Conservation (phyloP, 2,329 filamentous ascomycete genomes). For the Phaeophleospora eucalypticola region DNA sequence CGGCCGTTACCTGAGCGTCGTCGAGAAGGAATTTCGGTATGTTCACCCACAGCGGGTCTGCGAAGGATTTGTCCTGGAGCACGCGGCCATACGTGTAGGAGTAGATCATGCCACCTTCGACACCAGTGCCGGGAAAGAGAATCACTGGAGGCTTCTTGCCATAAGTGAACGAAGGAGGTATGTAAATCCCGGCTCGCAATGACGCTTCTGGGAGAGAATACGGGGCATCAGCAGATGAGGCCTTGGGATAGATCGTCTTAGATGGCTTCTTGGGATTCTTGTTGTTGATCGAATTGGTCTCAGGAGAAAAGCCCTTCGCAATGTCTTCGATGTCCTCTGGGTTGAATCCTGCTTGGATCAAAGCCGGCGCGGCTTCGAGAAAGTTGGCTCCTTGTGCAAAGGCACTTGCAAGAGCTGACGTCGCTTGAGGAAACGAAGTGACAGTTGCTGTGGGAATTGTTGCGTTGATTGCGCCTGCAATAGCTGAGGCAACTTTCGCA, state of each 20-base stretch:
- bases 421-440: conserved; percentile 4
- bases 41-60: conserved; percentile 55
- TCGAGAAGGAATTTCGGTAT: conserved; percentile 46
- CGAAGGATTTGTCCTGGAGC: conserved; percentile 39
- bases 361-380: conserved; percentile 1
- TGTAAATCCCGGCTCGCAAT: conserved; percentile 51
- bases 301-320: conserved; percentile 11
- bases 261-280: conserved; percentile 24
- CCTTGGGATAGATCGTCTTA: conserved; percentile 37
- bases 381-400: conserved; percentile 3
- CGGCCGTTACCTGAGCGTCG: conserved; percentile 51
- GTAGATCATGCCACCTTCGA: conserved; percentile 46
- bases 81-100: conserved; percentile 49
- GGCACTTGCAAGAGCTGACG: neutral
- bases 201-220: conserved; percentile 46
- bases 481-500: too few species aligned
- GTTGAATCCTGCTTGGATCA: conserved; percentile 8
- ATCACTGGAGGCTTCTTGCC: conserved; percentile 48
- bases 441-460: conserved; percentile 5
- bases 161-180: conserved; percentile 48
- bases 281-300: conserved; percentile 27
- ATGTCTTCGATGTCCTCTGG: conserved; percentile 13
- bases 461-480: too few species aligned
- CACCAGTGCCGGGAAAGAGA: conserved; percentile 52
- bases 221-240: conserved; percentile 41